Conservation (phyloP, 139 green algal genomes). For the Tetraselmis chui region DNA sequence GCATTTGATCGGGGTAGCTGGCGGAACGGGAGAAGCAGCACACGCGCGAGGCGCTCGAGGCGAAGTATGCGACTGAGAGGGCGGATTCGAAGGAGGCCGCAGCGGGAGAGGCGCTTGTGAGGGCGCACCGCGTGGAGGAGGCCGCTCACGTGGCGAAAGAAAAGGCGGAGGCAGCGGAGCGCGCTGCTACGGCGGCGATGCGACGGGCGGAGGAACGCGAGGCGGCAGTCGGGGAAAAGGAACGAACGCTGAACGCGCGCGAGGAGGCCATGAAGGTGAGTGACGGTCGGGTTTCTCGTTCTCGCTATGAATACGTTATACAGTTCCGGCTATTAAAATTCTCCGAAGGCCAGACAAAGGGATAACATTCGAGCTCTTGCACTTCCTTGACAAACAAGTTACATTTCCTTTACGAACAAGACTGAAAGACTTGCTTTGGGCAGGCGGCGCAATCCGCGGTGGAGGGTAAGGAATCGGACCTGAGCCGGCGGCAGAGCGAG, state of each 20-base stretch:
- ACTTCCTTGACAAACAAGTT: no score
- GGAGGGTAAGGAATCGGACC: background rate
- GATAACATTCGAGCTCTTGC: no score
- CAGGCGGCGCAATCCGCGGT: background rate
- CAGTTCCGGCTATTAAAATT: no score
- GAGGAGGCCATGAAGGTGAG: background rate
- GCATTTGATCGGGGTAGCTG: background rate
- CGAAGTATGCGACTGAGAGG: background rate
- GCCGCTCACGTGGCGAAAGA: background rate
- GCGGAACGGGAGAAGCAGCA: background rate
- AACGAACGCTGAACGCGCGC: background rate
- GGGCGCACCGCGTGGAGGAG: background rate
- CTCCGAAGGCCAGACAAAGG: no score
- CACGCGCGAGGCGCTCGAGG: background rate
- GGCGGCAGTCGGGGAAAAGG: background rate
- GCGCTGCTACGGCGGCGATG: background rate
- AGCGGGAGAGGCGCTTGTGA: background rate
- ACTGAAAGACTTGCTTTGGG: no score
- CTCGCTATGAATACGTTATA: no score
- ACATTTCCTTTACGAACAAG: no score
- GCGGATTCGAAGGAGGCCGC: background rate
- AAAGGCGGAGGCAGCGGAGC: background rate
- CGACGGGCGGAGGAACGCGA: background rate
- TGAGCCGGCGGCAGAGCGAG: background rate
- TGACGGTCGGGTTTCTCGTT: no score